A percentile compares a stretch with the other conserved stretches of the same genome.
These are phyloP conservation scores for Trypanosoma mega DNA, from an alignment of 208 protist genomes.

Conservation along the genomic window DNA sequence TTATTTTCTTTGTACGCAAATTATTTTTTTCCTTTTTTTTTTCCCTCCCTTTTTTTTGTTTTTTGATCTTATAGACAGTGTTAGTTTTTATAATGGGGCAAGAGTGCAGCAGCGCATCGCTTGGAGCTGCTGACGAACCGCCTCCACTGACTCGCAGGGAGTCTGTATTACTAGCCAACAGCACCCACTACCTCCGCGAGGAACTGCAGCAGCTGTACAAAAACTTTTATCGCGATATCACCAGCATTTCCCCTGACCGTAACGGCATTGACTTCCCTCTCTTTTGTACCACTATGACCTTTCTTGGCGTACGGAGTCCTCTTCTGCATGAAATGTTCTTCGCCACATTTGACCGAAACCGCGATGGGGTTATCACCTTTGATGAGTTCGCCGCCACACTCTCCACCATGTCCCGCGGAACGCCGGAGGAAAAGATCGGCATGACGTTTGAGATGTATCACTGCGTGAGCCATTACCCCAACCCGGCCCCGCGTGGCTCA, in stretches of 20 bases:
- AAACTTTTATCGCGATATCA: slow-evolving; percentile 15
- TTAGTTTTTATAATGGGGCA: background rate
- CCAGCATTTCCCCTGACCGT: background rate
- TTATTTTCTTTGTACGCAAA: too few species aligned
- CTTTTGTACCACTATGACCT: background rate
- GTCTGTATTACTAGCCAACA: slow-evolving; percentile 9
- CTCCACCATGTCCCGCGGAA: slow-evolving; percentile 11
- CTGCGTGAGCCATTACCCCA: slow-evolving; percentile 4
- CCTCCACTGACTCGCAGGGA: background rate
- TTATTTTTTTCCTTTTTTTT: slow-evolving; percentile 16
- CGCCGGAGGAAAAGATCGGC: slow-evolving; percentile 4
- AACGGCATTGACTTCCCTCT: slow-evolving; percentile 8
- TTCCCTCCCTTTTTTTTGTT: slow-evolving; percentile 17
- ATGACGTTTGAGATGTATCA: slow-evolving; percentile 12
- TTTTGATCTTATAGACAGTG: background rate
- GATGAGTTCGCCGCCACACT: slow-evolving; percentile 2
- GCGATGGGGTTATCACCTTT: slow-evolving; percentile 6
- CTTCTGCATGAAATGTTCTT: slow-evolving; percentile 14
- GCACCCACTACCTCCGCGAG: slow-evolving; percentile 4
- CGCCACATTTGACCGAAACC: slow-evolving; percentile 4
- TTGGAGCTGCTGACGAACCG: background rate
- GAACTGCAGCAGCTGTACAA: slow-evolving; percentile 6
- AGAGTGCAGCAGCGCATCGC: background rate
- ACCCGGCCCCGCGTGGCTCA: background rate
- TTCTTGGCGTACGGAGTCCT: slow-evolving; percentile 12